Conservation (phyloP, 2,329 filamentous ascomycete genomes). For the Aspergillus ustus region DNA sequence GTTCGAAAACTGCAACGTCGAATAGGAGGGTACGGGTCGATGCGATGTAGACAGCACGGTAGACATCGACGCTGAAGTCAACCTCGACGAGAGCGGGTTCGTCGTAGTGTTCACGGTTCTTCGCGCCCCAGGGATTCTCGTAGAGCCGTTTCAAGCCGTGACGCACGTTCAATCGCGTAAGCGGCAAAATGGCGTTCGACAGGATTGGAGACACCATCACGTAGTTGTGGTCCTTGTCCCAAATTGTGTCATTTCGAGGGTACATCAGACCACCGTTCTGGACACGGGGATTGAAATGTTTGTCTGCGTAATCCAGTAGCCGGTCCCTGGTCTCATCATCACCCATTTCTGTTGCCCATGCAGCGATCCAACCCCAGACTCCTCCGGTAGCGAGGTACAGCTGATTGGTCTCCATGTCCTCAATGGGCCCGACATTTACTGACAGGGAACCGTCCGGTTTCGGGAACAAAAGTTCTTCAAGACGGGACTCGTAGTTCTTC, state of each 20-base stretch:
- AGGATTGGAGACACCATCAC: conserved; percentile 1
- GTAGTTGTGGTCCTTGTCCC: background rate
- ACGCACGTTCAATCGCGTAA: conserved; percentile 1
- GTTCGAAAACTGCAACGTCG: conserved; percentile 5
- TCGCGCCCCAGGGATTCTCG: conserved; percentile 4
- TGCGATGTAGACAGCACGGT: conserved; percentile 5
- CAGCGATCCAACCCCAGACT: conserved; percentile 7
- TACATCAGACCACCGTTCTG: conserved; percentile 10
- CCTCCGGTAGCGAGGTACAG: background rate
- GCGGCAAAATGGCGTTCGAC: conserved; percentile 4
- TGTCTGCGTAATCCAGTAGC: conserved; percentile 4
- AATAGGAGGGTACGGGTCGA: background rate
- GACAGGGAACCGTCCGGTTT: conserved; percentile 4
- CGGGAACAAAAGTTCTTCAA: background rate
- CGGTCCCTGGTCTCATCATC: background rate
- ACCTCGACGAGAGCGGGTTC: conserved; percentile 8
- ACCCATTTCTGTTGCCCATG: conserved; percentile 9
- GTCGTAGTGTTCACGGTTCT: conserved; percentile 3
- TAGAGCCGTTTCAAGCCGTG: conserved; percentile 8
- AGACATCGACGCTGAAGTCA: conserved; percentile 7
- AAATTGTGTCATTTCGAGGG: background rate
- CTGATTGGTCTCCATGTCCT: background rate
- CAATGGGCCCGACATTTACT: background rate
- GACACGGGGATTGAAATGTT: conserved; percentile 4
- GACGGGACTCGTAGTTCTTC: background rate